Evolutionary conservation across 495 filamentous ascomycete species (phyloP), one percentile per base, ranked within the genome.

Genomic region (Penicillium ucsense): DNA sequence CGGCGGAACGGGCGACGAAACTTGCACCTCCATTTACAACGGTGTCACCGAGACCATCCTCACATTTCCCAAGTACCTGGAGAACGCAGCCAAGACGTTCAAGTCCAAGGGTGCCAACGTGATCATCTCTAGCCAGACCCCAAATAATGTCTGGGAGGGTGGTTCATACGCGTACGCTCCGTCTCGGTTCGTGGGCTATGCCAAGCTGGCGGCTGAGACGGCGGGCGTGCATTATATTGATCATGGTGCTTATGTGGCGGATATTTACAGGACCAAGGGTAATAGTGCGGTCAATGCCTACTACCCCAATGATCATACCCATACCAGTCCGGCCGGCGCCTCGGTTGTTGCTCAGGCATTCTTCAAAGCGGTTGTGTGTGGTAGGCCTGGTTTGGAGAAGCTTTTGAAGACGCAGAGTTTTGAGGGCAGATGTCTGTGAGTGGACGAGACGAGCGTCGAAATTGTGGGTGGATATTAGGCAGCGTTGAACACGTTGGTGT

Each of bases 261-360:
- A 70, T 38, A 71, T 71, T 39, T 85, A 69, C 53, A 49, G 74
- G 50, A 54, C 63, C 38, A 46, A 83, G 52, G 72, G 73, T 4
- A 50, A 44, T 33, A 66, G 72, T 5, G 72, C 63, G 11, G 64
- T 68, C 2, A 68, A 72, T 53, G 63, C 68, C 1, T 76, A 76
- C 50, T 86, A 69, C 56, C 79, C 81, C 0, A 66, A 64, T 30
- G 82, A 85, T 53, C 79, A 85, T 59, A 84, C 80, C 5, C 82
- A 85, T 61, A 84, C 82, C 3, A 80, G 71, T 51, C 62, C 77
- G 0, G 65, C 54, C 34, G 82, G 82, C 0, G 80, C 81, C 3
- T 65, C 77, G 50, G 65, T 77, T 4, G 77, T 82, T 9, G 73
- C 74, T 0, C 69, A 76, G 53, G 78, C 79, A 33, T 85, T 85